Conservation (phyloP, 495 filamentous ascomycete species). For the Cercophora newfieldiana region DNA sequence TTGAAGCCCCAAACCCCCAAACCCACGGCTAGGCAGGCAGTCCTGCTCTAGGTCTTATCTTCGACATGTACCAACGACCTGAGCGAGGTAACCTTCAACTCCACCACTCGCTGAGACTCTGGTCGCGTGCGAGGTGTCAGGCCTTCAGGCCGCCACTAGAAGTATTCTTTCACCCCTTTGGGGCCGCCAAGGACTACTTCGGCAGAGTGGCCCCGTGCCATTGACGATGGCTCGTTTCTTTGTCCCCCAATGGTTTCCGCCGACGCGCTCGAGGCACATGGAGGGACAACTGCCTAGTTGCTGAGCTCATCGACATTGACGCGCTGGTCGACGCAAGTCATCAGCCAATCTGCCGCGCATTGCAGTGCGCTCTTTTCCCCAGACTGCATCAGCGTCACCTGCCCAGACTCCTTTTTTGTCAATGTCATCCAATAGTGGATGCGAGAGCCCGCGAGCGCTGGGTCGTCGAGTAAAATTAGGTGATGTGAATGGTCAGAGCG, state of each 20-base stretch:
- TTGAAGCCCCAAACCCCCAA: neutral
- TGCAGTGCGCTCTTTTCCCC: neutral
- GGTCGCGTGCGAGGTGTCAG: neutral
- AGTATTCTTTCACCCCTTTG: neutral
- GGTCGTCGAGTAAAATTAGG: neutral
- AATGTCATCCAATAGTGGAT: neutral
- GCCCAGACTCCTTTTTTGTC: too few species aligned
- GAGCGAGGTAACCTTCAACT: too few species aligned
- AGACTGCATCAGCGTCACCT: neutral
- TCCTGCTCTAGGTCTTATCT: neutral
- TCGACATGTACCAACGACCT: neutral
- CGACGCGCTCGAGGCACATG: too few species aligned
- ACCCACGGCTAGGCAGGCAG: neutral
- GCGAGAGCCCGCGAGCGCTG: neutral
- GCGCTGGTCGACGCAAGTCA: neutral
- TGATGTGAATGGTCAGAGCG: neutral
- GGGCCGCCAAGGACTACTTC: neutral
- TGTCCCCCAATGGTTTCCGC: neutral
- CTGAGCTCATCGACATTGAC: neutral
- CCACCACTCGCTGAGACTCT: too few species aligned
- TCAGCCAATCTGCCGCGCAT: neutral
- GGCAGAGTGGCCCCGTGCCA: neutral
- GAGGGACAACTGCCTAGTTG: neutral
- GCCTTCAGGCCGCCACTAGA: neutral
- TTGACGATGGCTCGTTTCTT: neutral